Percentiles rank a stretch among this genome's conserved stretches.
These are phyloP conservation scores for Allantophomopsis lycopodina DNA, from an alignment of 2,329 filamentous ascomycete species.

Conservation along the genomic window DNA sequence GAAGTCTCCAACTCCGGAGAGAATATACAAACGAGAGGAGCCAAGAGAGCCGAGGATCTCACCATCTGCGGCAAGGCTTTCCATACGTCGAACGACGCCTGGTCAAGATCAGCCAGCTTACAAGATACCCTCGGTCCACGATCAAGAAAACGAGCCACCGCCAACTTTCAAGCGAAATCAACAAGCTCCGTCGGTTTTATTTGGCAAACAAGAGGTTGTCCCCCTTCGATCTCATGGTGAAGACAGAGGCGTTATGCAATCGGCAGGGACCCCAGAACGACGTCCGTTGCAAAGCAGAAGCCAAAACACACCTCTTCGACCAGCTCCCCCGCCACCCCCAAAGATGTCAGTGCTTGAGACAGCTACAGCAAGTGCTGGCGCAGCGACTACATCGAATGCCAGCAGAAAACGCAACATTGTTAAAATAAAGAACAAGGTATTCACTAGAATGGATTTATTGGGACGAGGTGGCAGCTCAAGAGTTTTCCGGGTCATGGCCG, in stretches of 20 bases:
- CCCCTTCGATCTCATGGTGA: conserved; percentile 34
- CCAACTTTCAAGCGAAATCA: conserved; percentile 46
- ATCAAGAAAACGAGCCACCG: conserved; percentile 76
- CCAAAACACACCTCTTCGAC: conserved; percentile 61
- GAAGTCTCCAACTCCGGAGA: conserved; percentile 5
- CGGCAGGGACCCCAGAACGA: conserved; percentile 36
- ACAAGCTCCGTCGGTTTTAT: conserved; percentile 10
- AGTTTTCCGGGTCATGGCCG: conserved; percentile 92
- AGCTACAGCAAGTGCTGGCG: conserved; percentile 71
- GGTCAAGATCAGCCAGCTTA: conserved; percentile 37
- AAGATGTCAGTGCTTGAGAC: conserved; percentile 97
- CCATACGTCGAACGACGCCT: conserved; percentile 20
- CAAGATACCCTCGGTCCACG: conserved; percentile 45
- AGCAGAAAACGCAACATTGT: conserved; percentile 66
- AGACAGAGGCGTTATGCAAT: conserved; percentile 22
- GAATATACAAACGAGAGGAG: background rate
- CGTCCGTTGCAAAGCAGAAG: conserved; percentile 38
- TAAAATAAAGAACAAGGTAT: conserved; percentile 80
- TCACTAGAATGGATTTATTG: conserved; percentile 79
- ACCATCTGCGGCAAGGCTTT: conserved; percentile 9
- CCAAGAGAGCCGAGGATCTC: background rate
- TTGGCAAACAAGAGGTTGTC: conserved; percentile 28
- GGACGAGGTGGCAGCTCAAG: conserved; percentile 87
- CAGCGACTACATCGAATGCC: conserved; percentile 58
- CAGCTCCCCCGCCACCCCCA: conserved; percentile 78